Base-by-base conservation (phyloP, 2,329 filamentous ascomycete species). In the Xylaria sp. region DNA sequence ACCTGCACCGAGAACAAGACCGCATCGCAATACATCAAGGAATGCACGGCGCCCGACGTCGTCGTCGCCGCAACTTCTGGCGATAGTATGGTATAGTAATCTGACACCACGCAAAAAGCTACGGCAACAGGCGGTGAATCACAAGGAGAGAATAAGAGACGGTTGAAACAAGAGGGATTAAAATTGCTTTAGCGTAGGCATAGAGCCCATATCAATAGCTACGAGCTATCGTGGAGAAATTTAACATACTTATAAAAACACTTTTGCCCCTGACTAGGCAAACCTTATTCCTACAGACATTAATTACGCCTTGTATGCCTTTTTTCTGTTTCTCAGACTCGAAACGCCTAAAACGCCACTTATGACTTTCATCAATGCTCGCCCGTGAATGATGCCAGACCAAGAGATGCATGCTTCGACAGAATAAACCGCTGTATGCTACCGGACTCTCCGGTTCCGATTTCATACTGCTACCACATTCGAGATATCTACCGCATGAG, bases 11-110 rank as follows among this genome's bases (percentile, higher is more conserved):
- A 76, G 65, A 72, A 60, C 25, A 66, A 41, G 36, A 66, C 67
- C 1, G 58, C 58, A 3, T 67, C 41, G 32, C 73, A 76, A 60
- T 75, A 73, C 25, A 66, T 75, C 59, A 71, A 75, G 20, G 67
- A 74, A 59, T 76, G 74, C 60, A 58, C 65, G 23, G 70, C 65
- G n/a, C 72, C 73, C 10, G 72, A 75, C 36, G 3, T 70, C 1
- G 65, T 71, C 18, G 63, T 67, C 7, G 30, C 68, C 5, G 72
- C 72, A 18, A 69, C 53, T 32, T 57, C 34, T 18, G n/a, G 34
- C 12, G 20, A 20, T 5, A 39, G 34, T 30, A 57, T 32, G 32
- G 32, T 18, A 18, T 30, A 13, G 23, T 45, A 52, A 25, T n/a
- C 7, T 25, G 12, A 18, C 15, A 3, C 46, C n/a, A 28, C 20